Evolutionary conservation across 2,329 filamentous ascomycete species (phyloP), one percentile per base, ranked within the genome.

Genomic region (Ophiocordyceps sinensis): DNA sequence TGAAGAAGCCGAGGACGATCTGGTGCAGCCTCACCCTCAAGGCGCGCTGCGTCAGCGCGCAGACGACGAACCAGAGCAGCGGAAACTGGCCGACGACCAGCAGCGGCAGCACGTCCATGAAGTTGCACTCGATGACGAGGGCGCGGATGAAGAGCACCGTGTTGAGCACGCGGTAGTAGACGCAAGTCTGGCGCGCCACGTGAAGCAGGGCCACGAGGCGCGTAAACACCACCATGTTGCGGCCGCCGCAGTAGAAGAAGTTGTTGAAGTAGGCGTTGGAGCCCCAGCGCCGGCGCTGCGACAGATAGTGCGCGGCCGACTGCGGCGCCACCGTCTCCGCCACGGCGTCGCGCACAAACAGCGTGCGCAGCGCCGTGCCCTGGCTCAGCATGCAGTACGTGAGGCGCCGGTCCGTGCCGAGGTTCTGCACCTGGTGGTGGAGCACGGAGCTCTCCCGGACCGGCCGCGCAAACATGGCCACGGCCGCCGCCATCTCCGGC

Each of bases 211-310:
- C 37, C 6, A 38, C 4, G 26, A 38, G 21, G 21, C 37, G 37
- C 3, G 37, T 38, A 9, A 19, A 38, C 3, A 30, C 5, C 6
- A 38, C 19, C 37, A 38, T 38, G 13, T 30, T 29, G 5, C 5
- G 9, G 26, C 37, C 37, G 14, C 26, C 37, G 26, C 13, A 38
- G 26, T 30, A 38, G 28, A 30, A 38, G 37, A 38, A 38, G 28
- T 38, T 38, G 37, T 38, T 38, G 28, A 38, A 38, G 15, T 38
- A 38, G 13, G 37, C 37, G 28, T 38, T 38, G 37, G 37, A 38
- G 15, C 37, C 37, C 37, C 37, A 38, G 28, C 37, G 37, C 3
- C 37, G 37, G 3, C 37, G 37, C 28, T 38, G 37, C 10, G 30
- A 26, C 13, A 38, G 28, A 14, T 38, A 38, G 26, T 38, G 37